These are phyloP conservation scores for Arabis alpina DNA, from an alignment of 345 rosid species.

Conservation along the genomic window DNA sequence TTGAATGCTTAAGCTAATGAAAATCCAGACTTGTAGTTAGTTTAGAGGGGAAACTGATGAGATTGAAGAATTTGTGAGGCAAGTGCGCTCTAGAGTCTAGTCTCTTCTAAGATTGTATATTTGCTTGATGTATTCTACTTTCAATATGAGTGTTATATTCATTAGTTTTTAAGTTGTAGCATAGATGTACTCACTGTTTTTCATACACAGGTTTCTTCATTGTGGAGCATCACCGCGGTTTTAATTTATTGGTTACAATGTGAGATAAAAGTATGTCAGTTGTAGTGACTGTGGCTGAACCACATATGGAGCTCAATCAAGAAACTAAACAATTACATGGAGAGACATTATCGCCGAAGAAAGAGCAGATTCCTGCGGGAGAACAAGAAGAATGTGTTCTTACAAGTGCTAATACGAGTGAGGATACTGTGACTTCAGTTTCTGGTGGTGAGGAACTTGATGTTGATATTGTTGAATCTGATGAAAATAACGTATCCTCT, in stretches of 20 bases:
- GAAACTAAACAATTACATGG: slow-evolving; percentile 36
- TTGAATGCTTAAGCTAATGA: neutral
- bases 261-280: slow-evolving; percentile 34
- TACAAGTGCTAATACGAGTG: slow-evolving; percentile 41
- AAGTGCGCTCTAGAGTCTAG: too few species aligned
- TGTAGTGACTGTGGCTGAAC: slow-evolving; percentile 46
- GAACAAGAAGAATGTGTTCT: slow-evolving; percentile 41
- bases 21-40: neutral
- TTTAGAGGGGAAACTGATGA: too few species aligned
- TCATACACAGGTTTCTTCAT: slow-evolving; percentile 27
- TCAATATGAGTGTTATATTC: slow-evolving; percentile 15
- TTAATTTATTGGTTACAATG: slow-evolving; percentile 28
- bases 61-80: too few species aligned
- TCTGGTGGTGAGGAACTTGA: slow-evolving; percentile 51
- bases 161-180: slow-evolving; percentile 4
- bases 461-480: slow-evolving; percentile 60
- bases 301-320: slow-evolving; percentile 49
- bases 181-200: slow-evolving; percentile 10
- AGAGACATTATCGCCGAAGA: slow-evolving; percentile 40
- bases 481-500: slow-evolving; percentile 35
- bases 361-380: slow-evolving; percentile 42
- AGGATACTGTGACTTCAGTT: slow-evolving; percentile 41
- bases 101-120: neutral
- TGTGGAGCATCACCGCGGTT: neutral
- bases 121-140: slow-evolving; percentile 12